phyloP scores from a whole-genome alignment of 495 filamentous ascomycete species.

The Cairneyella variabilis region DNA sequence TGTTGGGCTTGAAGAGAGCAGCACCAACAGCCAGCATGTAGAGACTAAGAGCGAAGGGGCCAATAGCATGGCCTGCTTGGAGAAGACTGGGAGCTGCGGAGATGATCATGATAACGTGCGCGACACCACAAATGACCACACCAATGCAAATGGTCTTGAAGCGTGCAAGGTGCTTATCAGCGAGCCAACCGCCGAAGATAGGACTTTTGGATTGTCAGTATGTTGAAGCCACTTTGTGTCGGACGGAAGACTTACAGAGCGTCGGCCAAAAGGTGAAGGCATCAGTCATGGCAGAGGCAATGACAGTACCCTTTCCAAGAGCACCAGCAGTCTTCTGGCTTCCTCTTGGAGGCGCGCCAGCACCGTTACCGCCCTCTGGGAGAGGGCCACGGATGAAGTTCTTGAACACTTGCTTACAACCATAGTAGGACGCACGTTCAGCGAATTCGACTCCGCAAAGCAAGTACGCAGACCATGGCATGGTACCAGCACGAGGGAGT shows the following conservation, averaged over 20 bases:
- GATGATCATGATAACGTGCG: conserved; percentile 59
- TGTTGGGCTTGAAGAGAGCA: conserved; percentile 64
- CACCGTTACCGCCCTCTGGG: conserved; percentile 50
- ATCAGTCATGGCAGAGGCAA: conserved; percentile 49
- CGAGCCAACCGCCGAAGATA: conserved; percentile 55
- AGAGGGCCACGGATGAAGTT: conserved; percentile 55
- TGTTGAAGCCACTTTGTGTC: too few species aligned
- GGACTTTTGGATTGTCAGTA: too few species aligned
- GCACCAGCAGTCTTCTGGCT: conserved; percentile 54
- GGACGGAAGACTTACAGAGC: conserved; percentile 30
- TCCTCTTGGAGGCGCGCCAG: conserved; percentile 48
- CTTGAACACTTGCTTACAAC: conserved; percentile 51
- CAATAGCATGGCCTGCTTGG: conserved; percentile 49
- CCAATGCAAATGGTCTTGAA: conserved; percentile 60
- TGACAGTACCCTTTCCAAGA: conserved; percentile 53
- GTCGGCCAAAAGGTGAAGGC: conserved; percentile 56
- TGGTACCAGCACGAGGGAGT: conserved; percentile 46
- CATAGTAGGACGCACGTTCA: conserved; percentile 57
- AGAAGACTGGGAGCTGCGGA: conserved; percentile 55
- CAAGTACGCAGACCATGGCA: conserved; percentile 43
- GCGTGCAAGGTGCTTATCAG: conserved; percentile 52
- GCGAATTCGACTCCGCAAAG: conserved; percentile 56
- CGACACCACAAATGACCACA: conserved; percentile 53
- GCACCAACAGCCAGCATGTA: conserved; percentile 55
- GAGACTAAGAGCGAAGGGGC: conserved; percentile 52